Conservation (phyloP, 2,329 filamentous ascomycete genomes). For the Fusarium sp. region DNA sequence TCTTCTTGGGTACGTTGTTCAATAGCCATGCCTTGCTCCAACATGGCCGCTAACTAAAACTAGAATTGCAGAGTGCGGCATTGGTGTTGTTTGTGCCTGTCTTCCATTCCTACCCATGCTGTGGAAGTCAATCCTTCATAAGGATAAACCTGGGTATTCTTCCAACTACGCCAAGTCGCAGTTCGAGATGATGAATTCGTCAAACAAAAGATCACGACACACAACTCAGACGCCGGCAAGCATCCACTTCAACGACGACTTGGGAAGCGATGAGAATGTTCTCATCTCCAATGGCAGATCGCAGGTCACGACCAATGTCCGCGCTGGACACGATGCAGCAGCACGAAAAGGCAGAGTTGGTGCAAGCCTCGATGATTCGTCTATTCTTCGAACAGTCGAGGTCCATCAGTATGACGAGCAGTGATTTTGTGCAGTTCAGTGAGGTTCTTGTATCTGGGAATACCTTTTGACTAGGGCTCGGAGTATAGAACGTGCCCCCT, state of each 20-base stretch:
- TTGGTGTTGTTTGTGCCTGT: slow-evolving; percentile 29
- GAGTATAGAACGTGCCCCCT: too few relatives aligned
- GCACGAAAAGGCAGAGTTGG: neutral
- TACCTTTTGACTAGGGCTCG: too few relatives aligned
- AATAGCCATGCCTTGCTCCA: rapidly evolving
- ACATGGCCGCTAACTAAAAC: neutral
- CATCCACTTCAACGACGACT: slow-evolving; percentile 4
- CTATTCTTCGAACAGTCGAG: slow-evolving; percentile 23
- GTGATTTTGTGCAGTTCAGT: neutral
- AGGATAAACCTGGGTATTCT: slow-evolving; percentile 23
- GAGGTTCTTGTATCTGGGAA: too few relatives aligned
- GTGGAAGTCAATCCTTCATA: slow-evolving; percentile 31
- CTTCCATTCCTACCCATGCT: slow-evolving; percentile 33
- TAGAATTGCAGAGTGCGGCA: slow-evolving; percentile 29
- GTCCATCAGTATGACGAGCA: slow-evolving; percentile 21
- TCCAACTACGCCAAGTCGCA: slow-evolving; percentile 24
- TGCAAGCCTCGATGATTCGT: slow-evolving; percentile 13
- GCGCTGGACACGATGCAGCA: slow-evolving; percentile 3
- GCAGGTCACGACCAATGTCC: slow-evolving; percentile 12
- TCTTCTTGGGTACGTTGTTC: slow-evolving; percentile 12
- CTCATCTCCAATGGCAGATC: slow-evolving; percentile 19
- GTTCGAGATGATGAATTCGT: slow-evolving; percentile 30
- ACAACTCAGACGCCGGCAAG: neutral
- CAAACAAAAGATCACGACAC: slow-evolving; percentile 8
- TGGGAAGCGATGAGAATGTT: slow-evolving; percentile 25